Evolutionary conservation across 2,329 filamentous ascomycete species (phyloP).

Genomic region (Ophiostoma triangulosporum): DNA sequence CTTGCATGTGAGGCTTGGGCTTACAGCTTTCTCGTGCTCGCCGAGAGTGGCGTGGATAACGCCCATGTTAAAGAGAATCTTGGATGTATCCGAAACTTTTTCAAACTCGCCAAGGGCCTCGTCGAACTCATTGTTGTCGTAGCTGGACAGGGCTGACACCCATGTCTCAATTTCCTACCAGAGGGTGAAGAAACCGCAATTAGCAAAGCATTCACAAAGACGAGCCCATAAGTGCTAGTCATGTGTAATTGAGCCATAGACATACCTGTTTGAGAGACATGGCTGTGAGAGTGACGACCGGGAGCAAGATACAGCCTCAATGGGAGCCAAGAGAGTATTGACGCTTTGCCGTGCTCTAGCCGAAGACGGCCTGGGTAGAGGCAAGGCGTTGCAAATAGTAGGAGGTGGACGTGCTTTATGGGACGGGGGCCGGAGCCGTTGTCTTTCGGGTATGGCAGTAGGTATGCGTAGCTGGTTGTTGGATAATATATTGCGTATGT

Average conservation of each 20-base stretch:
- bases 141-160: slow-evolving; percentile 79
- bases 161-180: slow-evolving; percentile 93
- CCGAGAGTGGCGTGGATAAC: slow-evolving; percentile 95
- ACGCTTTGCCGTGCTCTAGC: background rate
- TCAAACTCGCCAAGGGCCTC: slow-evolving; percentile 74
- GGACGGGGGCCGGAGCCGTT: background rate
- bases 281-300: slow-evolving; percentile 1
- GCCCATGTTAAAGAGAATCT: slow-evolving; percentile 96
- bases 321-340: background rate
- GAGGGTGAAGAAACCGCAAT: background rate
- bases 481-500: no score
- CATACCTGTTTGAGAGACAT: slow-evolving; percentile 31
- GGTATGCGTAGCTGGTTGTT: background rate
- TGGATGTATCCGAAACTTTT: slow-evolving; percentile 84
- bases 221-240: background rate
- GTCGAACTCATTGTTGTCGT: slow-evolving; percentile 97
- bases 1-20: slow-evolving; percentile 22
- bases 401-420: background rate
- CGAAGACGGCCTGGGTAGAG: background rate
- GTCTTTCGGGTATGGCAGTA: background rate
- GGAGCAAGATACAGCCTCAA: background rate
- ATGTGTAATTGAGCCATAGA: background rate
- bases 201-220: background rate
- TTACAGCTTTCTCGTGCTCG: slow-evolving; percentile 87
- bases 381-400: background rate